These are phyloP conservation scores for Albatrellus sp. DNA, from an alignment of 1,284 basidiomycete species.

Conservation along the genomic window DNA sequence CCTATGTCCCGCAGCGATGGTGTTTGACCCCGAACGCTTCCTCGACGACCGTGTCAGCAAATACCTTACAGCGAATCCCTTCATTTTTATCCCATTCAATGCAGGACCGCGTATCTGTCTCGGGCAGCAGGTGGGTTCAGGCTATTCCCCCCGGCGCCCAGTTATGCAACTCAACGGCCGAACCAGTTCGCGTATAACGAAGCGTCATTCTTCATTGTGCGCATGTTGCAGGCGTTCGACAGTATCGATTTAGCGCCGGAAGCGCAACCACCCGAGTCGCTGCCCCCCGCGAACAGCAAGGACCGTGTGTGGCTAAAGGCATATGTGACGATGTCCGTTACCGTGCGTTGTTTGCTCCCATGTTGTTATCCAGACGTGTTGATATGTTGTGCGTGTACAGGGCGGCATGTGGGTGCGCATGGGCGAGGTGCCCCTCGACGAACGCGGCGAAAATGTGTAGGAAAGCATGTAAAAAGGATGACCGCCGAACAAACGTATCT, in stretches of 20 bases:
- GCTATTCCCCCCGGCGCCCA: not conserved
- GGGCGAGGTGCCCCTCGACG: not conserved
- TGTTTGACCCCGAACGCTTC: slow-evolving; percentile 52
- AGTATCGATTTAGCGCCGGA: slow-evolving; percentile 32
- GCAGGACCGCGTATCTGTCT: slow-evolving; percentile 34
- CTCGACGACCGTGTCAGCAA: slow-evolving; percentile 37
- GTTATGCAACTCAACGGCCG: not conserved
- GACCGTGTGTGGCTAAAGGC: slow-evolving; percentile 39
- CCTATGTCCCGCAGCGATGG: slow-evolving; percentile 20
- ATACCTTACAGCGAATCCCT: slow-evolving; percentile 42
- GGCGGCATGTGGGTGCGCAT: slow-evolving; percentile 2
- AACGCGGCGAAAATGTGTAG: no score
- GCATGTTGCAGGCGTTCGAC: slow-evolving; percentile 48
- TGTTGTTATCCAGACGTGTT: not conserved
- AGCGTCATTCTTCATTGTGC: slow-evolving; percentile 52
- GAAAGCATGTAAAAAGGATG: no score
- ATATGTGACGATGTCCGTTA: slow-evolving; percentile 42
- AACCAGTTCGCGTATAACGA: slow-evolving; percentile 57
- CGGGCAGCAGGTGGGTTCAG: not conserved
- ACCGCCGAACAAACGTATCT: no score
- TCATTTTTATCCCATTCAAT: slow-evolving; percentile 51
- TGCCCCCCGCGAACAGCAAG: slow-evolving; percentile 31
- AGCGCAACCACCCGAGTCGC: slow-evolving; percentile 28
- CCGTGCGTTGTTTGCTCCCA: slow-evolving; percentile 20
- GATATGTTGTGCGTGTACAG: not conserved